Evolutionary conservation across 2,329 filamentous ascomycete genomes (phyloP).

Genomic region (Sclerotinia glacialis): DNA sequence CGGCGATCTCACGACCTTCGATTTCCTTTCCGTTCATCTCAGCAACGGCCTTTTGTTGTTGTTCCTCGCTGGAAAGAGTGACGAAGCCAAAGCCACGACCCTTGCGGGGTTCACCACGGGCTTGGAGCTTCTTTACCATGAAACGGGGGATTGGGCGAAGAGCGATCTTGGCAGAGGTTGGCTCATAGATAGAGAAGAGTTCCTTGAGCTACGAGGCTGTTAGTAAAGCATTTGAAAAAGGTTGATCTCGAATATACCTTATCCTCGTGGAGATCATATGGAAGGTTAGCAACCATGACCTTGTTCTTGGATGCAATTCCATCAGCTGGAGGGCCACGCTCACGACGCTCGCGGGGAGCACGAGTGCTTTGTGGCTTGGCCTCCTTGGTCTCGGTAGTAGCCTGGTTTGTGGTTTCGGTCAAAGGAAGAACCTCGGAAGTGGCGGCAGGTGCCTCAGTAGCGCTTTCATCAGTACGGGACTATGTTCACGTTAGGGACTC

Average conservation of each 20-base stretch:
- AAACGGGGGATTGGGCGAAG: slow-evolving; percentile 97
- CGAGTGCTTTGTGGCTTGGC: slow-evolving; percentile 44
- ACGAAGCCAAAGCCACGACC: slow-evolving; percentile 99
- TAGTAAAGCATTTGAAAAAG: neutral
- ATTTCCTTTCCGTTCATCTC: slow-evolving; percentile 99
- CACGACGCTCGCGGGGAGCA: slow-evolving; percentile 59
- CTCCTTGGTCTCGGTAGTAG: slow-evolving; percentile 48
- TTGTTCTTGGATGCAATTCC: slow-evolving; percentile 99
- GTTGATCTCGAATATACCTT: slow-evolving; percentile 60
- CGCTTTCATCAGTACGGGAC: slow-evolving; percentile 39
- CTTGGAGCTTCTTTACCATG: slow-evolving; percentile 99
- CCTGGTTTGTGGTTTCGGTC: slow-evolving; percentile 59
- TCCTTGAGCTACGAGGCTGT: slow-evolving; percentile 74
- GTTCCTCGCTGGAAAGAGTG: slow-evolving; percentile 88
- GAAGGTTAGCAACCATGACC: slow-evolving; percentile 99
- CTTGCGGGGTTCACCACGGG: slow-evolving; percentile 96
- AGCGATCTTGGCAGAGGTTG: slow-evolving; percentile 94
- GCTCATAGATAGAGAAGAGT: slow-evolving; percentile 89
- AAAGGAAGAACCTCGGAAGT: slow-evolving; percentile 56
- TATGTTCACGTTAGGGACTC: slow-evolving; percentile 28
- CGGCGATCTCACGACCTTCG: slow-evolving; percentile 96
- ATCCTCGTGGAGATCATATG: slow-evolving; percentile 96
- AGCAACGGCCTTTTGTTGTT: slow-evolving; percentile 92
- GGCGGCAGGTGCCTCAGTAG: slow-evolving; percentile 50
- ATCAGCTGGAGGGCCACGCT: slow-evolving; percentile 95